phyloP scores from a whole-genome alignment of 768 basidiomycete genomes.

The Agaricus bisporus region DNA sequence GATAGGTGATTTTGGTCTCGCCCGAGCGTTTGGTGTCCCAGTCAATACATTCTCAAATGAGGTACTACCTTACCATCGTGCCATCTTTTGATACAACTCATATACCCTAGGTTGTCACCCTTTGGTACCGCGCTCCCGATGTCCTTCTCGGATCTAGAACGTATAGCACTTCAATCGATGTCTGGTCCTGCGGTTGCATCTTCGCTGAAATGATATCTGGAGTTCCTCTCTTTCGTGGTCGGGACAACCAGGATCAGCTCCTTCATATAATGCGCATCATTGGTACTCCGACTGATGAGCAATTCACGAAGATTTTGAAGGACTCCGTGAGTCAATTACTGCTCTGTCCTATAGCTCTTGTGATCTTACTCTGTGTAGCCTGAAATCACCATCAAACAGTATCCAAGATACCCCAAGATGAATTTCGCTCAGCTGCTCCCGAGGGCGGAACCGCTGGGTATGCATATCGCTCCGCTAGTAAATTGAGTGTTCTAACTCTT shows the following conservation, averaged over 20 bases:
- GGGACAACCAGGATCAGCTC: slow-evolving; percentile 98
- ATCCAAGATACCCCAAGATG: slow-evolving; percentile 82
- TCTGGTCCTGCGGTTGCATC: slow-evolving; percentile 99
- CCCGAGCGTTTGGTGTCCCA: slow-evolving; percentile 95
- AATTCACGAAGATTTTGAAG: slow-evolving; percentile 79
- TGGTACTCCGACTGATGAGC: slow-evolving; percentile 88
- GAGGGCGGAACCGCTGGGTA: slow-evolving; percentile 82
- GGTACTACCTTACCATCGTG: slow-evolving; percentile 28
- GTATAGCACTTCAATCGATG: slow-evolving; percentile 96
- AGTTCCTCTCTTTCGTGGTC: slow-evolving; percentile 91
- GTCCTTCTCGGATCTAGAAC: slow-evolving; percentile 95
- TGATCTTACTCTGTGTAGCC: slow-evolving; percentile 41
- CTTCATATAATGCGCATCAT: slow-evolving; percentile 96
- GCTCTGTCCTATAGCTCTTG: neutral
- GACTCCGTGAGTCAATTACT: slow-evolving; percentile 63
- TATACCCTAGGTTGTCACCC: slow-evolving; percentile 74
- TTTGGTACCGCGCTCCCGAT: slow-evolving; percentile 99
- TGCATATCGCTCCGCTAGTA: slow-evolving; percentile 2
- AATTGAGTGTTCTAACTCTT: neutral
- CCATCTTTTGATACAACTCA: neutral
- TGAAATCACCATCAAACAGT: slow-evolving; percentile 78
- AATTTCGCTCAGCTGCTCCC: slow-evolving; percentile 76
- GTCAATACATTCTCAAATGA: slow-evolving; percentile 99
- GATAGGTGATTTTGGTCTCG: slow-evolving; percentile 95
- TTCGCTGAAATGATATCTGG: slow-evolving; percentile 99